A percentile compares a stretch with the other conserved stretches of the same genome.
phyloP scores from a whole-genome alignment of 2,329 filamentous ascomycete species.

The Phaeosphaeriaceae sp. region DNA sequence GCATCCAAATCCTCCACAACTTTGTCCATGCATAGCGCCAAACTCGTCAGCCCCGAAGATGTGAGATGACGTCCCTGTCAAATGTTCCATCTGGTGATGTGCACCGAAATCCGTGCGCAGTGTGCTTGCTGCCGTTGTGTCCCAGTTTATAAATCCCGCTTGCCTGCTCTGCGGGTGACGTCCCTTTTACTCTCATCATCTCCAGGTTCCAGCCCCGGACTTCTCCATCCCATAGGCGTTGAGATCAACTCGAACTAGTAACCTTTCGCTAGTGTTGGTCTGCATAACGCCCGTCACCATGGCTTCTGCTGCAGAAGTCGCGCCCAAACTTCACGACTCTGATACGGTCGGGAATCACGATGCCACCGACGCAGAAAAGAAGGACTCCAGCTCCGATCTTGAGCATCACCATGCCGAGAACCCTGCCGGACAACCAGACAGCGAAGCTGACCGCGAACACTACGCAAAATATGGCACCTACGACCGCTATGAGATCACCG shows the following conservation, averaged over 20 bases:
- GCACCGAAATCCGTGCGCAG: constrained; percentile 7
- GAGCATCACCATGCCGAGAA: constrained; percentile 28
- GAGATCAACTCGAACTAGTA: not conserved
- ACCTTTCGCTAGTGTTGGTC: not conserved
- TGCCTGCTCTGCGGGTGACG: not conserved
- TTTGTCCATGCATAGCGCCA: constrained; percentile 16
- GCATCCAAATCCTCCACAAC: constrained; percentile 7
- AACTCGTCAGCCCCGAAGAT: constrained; percentile 10
- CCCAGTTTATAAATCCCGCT: not conserved
- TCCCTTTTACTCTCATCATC: not conserved
- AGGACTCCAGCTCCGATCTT: constrained; percentile 27
- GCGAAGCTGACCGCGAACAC: constrained; percentile 35
- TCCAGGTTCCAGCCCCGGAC: not conserved
- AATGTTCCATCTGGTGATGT: constrained; percentile 15
- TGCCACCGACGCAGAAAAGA: constrained; percentile 29
- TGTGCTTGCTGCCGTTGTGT: not conserved
- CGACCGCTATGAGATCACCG: constrained; percentile 58
- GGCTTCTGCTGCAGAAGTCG: constrained; percentile 23
- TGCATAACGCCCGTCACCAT: constrained; percentile 7
- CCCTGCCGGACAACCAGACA: constrained; percentile 17
- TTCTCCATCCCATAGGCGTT: not conserved
- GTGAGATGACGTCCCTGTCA: constrained; percentile 22
- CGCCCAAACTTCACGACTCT: constrained; percentile 26
- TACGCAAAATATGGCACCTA: constrained; percentile 47
- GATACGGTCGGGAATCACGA: constrained; percentile 22